Base-by-base conservation (phyloP, 2,329 filamentous ascomycete genomes). In the Chrysoporthe austroafricana region DNA sequence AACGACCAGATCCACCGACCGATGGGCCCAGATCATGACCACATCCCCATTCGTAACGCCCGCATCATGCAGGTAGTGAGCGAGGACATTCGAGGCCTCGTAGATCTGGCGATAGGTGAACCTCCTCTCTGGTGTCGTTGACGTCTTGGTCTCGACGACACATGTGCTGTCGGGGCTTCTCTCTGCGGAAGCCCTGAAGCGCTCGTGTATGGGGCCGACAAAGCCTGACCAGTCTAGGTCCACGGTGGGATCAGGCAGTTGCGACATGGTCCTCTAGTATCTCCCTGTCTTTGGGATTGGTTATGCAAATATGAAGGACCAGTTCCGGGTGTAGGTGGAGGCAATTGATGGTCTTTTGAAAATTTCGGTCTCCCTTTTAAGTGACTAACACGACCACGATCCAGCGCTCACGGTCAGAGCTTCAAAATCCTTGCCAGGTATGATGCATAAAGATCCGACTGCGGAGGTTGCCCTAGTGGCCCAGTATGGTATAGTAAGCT, bases 41-140 rank as follows among this genome's bases (percentile, higher is more conserved):
- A 97, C 94, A 76, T 98, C 94, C 9, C 93, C 94, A 72, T 88
- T 84, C 68, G 89, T 84, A 71, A 93, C 84, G 67, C 94, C 94
- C 73, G 88, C 85, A 62, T 90, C 84, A 64, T 91, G 86, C 26
- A 97, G 84, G 75, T 97, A 87, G 79, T 97, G 89, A 32, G 93
- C 92, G 7, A 97, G 78, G 21, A 88, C 84, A 76, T 96, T 96
- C 42, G 92, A 91, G 0, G 91, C 90, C 80, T 97, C 91, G 75
- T 94, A 86, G 75, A 98, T 97, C 74, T 97, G 92, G 71, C 84
- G 83, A 78, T 97, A 98, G 34, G 89, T 95, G 79, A 96, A 97
- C 61, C 79, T 80, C 70, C 92, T 84, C 76, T 89, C 82, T 8
- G 89, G 84, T 2, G 84, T 81, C 13, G 71, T 71, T n/a, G 79